Conservation (phyloP, 176 grass and related monocot species). For the Poa pratensis region DNA sequence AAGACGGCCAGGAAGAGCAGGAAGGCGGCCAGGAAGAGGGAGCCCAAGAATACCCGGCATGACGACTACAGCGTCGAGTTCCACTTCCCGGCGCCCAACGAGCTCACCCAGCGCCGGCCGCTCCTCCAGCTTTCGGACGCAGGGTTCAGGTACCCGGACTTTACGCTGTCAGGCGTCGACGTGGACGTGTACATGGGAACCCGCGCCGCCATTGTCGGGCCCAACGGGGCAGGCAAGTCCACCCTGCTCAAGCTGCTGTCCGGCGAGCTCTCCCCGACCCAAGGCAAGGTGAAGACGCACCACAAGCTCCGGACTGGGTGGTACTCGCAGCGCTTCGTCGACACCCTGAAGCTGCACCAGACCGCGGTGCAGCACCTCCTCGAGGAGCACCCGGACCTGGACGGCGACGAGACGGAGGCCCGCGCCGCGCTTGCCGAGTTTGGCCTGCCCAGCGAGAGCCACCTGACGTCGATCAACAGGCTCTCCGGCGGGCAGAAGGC, state of each 20-base stretch:
- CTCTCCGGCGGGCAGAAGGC: constrained; percentile 12
- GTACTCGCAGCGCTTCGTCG: constrained; percentile 77
- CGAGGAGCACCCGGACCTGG: constrained; percentile 5
- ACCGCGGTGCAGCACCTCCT: constrained; percentile 14
- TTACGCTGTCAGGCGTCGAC: constrained; percentile 59
- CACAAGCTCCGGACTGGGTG: constrained; percentile 68
- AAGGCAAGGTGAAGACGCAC: constrained; percentile 64
- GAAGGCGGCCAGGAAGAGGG: constrained; percentile 53
- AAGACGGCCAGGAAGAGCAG: constrained; percentile 54
- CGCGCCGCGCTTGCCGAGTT: not conserved
- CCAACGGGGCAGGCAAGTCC: constrained; percentile 74
- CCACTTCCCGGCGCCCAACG: constrained; percentile 56
- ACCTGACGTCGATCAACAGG: constrained; percentile 8
- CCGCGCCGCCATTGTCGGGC: constrained; percentile 69
- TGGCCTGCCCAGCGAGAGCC: not conserved
- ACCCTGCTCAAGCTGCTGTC: constrained; percentile 69
- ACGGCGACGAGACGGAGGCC: not conserved
- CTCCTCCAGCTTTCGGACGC: constrained; percentile 69
- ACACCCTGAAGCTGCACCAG: constrained; percentile 30
- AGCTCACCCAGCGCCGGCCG: constrained; percentile 29
- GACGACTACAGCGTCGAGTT: constrained; percentile 72
- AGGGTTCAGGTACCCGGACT: constrained; percentile 71
- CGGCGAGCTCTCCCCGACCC: constrained; percentile 54
- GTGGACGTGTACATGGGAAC: constrained; percentile 76
- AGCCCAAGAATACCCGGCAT: constrained; percentile 46